These are phyloP conservation scores for Akanthomyces lecanii DNA, from an alignment of 2,329 filamentous ascomycete species.

Conservation along the genomic window DNA sequence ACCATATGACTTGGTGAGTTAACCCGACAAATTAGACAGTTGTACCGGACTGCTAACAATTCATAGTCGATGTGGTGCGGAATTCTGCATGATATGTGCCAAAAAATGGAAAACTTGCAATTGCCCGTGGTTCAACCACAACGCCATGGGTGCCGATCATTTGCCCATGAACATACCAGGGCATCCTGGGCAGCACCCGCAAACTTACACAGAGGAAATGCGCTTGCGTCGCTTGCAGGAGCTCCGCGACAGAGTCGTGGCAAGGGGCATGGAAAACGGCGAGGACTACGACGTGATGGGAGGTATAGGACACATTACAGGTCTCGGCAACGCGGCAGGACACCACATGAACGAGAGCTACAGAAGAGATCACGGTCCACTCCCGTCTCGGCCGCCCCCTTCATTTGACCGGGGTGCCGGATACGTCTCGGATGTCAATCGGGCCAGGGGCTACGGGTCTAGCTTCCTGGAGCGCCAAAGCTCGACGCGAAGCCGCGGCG, in stretches of 20 bases:
- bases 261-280: conserved; percentile 33
- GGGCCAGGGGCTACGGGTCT: conserved; percentile 38
- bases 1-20: conserved; percentile 80
- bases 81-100: conserved; percentile 87
- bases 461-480: conserved; percentile 47
- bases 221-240: conserved; percentile 45
- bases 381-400: conserved; percentile 21
- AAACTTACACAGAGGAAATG: conserved; percentile 45
- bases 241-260: conserved; percentile 40
- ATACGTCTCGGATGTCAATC: conserved; percentile 43
- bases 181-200: conserved; percentile 25
- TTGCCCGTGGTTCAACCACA: conserved; percentile 74
- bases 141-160: conserved; percentile 49
- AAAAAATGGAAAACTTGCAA: conserved; percentile 77
- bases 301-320: conserved; percentile 35
- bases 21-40: neutral
- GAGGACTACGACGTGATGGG: conserved; percentile 34
- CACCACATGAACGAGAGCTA: conserved; percentile 62
- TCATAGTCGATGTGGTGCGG: conserved; percentile 65
- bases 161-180: conserved; percentile 48
- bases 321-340: conserved; percentile 47
- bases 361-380: conserved; percentile 26
- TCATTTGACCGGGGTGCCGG: conserved; percentile 31
- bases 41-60: conserved; percentile 22
- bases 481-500: conserved; percentile 36